Conservation (phyloP, 257 asterid species). For the Ilex aquifolium region DNA sequence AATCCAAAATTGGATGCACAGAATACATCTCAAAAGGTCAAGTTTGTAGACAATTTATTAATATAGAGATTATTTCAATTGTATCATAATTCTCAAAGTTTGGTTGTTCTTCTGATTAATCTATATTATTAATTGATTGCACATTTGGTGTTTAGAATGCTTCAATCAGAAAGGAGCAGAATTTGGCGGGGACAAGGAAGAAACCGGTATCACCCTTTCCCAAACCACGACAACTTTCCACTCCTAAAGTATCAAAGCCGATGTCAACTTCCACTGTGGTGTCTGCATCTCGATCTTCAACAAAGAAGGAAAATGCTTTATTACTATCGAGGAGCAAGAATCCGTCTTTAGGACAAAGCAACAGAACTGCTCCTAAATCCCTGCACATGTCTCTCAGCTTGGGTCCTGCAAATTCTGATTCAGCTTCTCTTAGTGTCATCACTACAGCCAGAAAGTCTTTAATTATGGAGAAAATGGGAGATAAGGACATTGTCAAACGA, state of each 20-base stretch:
- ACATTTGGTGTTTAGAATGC: slow-evolving; percentile 38
- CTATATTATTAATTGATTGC: slow-evolving; percentile 6
- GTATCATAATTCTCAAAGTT: background rate
- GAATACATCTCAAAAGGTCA: slow-evolving; percentile 49
- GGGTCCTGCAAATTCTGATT: slow-evolving; percentile 42
- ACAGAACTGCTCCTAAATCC: slow-evolving; percentile 47
- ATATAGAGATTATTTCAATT: background rate
- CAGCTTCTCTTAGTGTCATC: slow-evolving; percentile 19
- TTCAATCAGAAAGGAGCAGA: slow-evolving; percentile 42
- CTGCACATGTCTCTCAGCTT: slow-evolving; percentile 82
- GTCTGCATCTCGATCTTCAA: slow-evolving; percentile 35
- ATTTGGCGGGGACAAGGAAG: slow-evolving; percentile 29
- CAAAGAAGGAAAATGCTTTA: slow-evolving; percentile 37
- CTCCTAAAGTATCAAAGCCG: slow-evolving; percentile 40
- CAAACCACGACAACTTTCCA: slow-evolving; percentile 36
- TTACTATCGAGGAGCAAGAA: slow-evolving; percentile 30
- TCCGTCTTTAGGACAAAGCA: slow-evolving; percentile 29
- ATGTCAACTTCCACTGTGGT: slow-evolving; percentile 22
- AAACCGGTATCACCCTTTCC: slow-evolving; percentile 37
- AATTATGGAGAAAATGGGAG: slow-evolving; percentile 97
- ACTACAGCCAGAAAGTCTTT: slow-evolving; percentile 43
- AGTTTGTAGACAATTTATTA: slow-evolving; percentile 2
- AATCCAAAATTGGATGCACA: slow-evolving; percentile 28
- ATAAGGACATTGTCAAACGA: slow-evolving; percentile 81
- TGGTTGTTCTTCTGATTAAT: slow-evolving; percentile 1